phyloP scores from a whole-genome alignment of 1,139 yeast genomes.

The Taphrina confusa region DNA sequence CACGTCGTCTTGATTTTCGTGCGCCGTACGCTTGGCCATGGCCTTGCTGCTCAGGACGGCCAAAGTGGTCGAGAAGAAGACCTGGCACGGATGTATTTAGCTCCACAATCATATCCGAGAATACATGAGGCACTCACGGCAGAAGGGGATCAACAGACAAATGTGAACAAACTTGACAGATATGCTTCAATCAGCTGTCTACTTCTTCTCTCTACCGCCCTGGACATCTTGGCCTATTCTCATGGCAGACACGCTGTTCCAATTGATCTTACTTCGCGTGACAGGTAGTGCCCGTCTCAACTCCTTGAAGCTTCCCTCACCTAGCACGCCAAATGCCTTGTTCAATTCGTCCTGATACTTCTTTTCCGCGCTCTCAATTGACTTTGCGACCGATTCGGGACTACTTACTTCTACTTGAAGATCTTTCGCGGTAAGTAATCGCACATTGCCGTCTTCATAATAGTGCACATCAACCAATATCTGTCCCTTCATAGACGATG shows the following conservation, averaged over 20 bases:
- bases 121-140: too few species aligned
- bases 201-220: conserved; percentile 30
- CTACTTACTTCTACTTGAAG: conserved; percentile 47
- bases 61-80: background rate
- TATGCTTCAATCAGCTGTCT: too few species aligned
- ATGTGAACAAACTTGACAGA: too few species aligned
- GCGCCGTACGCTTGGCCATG: conserved; percentile 12
- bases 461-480: conserved; percentile 79
- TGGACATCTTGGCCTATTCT: conserved; percentile 79
- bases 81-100: too few species aligned
- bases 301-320: conserved; percentile 77
- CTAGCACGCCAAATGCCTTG: conserved; percentile 66
- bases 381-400: conserved; percentile 50
- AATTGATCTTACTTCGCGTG: conserved; percentile 84
- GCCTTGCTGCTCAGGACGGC: background rate
- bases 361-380: conserved; percentile 63
- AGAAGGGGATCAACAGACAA: too few species aligned
- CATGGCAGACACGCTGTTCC: conserved; percentile 92
- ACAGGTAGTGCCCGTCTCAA: conserved; percentile 90
- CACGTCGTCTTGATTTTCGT: background rate
- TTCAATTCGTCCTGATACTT: conserved; percentile 62
- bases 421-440: conserved; percentile 55
- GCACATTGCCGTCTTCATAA: conserved; percentile 93
- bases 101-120: too few species aligned
- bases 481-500: conserved; percentile 54